Evolutionary conservation across 345 rosid genomes (phyloP).

Genomic region (Carallia brachiata): DNA sequence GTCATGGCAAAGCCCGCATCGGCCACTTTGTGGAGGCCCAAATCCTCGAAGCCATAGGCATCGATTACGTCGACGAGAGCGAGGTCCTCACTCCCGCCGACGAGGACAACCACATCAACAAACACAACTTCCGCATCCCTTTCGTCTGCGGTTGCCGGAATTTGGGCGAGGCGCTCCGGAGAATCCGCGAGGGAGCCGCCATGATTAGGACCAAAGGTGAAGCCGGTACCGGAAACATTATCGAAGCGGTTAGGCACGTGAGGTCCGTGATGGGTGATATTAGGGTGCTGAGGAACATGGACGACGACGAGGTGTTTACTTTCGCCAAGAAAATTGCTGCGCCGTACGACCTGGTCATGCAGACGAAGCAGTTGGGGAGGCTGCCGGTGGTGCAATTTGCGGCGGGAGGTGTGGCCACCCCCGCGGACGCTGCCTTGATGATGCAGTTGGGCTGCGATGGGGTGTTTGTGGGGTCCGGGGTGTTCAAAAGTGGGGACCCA

Average conservation of each 20-base stretch:
- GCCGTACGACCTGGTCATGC: constrained; percentile 33
- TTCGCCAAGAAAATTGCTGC: constrained; percentile 58
- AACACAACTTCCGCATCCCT: constrained; percentile 73
- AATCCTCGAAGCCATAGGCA: constrained; percentile 41
- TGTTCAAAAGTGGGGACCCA: constrained; percentile 32
- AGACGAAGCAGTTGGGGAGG: constrained; percentile 31
- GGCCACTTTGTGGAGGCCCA: constrained; percentile 34
- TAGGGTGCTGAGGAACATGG: constrained; percentile 58
- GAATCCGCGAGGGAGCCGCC: constrained; percentile 79
- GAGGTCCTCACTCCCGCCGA: constrained; percentile 72
- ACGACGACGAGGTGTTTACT: constrained; percentile 69
- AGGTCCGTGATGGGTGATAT: constrained; percentile 76
- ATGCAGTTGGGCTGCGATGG: constrained; percentile 35
- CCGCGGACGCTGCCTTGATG: constrained; percentile 33
- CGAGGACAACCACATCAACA: constrained; percentile 78
- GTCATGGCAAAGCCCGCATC: constrained; percentile 33
- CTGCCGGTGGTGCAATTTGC: constrained; percentile 33
- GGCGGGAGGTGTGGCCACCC: constrained; percentile 32
- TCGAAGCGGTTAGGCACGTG: constrained; percentile 82
- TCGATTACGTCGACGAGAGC: constrained; percentile 82
- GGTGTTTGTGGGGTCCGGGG: constrained; percentile 35
- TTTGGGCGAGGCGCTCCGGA: constrained; percentile 68
- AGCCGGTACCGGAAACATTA: constrained; percentile 74
- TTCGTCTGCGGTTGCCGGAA: constrained; percentile 86
- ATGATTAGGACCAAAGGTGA: constrained; percentile 89